phyloP scores from a whole-genome alignment of 2,329 filamentous ascomycete species.

The Epichloe gansuensis region DNA sequence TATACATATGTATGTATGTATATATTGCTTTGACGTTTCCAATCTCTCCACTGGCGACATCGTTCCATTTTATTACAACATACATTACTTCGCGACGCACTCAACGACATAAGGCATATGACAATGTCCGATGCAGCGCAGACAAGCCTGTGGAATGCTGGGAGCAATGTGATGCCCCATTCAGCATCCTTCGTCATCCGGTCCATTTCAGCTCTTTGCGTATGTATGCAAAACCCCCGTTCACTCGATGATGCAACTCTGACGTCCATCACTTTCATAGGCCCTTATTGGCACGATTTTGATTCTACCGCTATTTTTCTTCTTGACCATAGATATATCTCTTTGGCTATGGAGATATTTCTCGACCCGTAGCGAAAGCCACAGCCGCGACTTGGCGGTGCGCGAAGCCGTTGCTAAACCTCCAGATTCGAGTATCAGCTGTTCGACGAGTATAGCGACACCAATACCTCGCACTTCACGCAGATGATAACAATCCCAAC shows the following conservation, averaged over 20 bases:
- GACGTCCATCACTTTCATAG: conserved; percentile 15
- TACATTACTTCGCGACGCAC: neutral
- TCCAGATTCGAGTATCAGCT: neutral
- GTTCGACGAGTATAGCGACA: conserved; percentile 1
- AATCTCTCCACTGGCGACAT: neutral
- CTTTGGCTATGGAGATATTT: conserved; percentile 40
- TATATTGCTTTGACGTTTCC: neutral
- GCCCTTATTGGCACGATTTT: conserved; percentile 32
- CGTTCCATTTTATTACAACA: neutral
- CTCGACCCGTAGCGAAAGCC: conserved; percentile 10
- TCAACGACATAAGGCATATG: neutral
- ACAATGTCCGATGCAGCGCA: conserved; percentile 15
- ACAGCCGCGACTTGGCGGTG: neutral
- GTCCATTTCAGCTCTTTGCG: conserved; percentile 25
- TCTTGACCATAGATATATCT: conserved; percentile 37
- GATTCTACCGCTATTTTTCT: conserved; percentile 31
- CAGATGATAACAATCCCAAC: conserved; percentile 3
- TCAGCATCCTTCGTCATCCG: conserved; percentile 20
- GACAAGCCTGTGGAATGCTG: conserved; percentile 14
- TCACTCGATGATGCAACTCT: conserved; percentile 3
- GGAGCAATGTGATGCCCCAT: conserved; percentile 15
- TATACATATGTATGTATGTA: too few species aligned
- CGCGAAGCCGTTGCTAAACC: neutral
- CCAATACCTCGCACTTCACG: conserved; percentile 1
- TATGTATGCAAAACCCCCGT: conserved; percentile 13